phyloP scores from a whole-genome alignment of 1,284 basidiomycete genomes.

The Boletus albobrunnescens region DNA sequence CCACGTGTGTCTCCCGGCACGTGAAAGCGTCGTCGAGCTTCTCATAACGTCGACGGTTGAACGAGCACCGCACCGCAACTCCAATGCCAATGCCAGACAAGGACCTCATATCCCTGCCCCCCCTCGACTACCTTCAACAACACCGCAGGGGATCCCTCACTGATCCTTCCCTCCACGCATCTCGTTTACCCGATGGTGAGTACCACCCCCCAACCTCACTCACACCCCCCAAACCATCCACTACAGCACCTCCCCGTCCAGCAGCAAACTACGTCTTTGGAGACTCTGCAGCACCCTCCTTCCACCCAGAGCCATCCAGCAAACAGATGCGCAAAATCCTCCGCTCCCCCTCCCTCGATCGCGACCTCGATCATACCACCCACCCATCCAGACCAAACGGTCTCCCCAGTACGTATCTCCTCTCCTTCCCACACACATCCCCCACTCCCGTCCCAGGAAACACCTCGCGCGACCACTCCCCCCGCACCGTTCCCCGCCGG shows the following conservation, averaged over 20 bases:
- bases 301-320: conserved; percentile 38
- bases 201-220: no score
- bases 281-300: no score
- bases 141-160: conserved; percentile 77
- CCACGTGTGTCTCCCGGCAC: conserved; percentile 30
- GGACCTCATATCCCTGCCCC: conserved; percentile 51
- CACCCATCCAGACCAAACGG: conserved; percentile 23
- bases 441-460: no score
- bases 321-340: conserved; percentile 47
- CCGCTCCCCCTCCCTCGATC: conserved; percentile 47
- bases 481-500: background rate
- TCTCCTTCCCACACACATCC: background rate
- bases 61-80: no score
- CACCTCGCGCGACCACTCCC: no score
- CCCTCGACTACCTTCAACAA: conserved; percentile 71
- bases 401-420: conserved; percentile 38
- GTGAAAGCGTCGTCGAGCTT: conserved; percentile 22
- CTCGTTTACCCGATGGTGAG: conserved; percentile 9
- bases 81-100: conserved; percentile 19
- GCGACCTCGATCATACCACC: conserved; percentile 17
- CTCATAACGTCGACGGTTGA: background rate
- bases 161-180: conserved; percentile 69
- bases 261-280: conserved; percentile 68
- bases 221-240: background rate
- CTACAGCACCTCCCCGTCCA: conserved; percentile 47